phyloP scores from a whole-genome alignment of 129 eudicot species.

The Flaveria bidentis region DNA sequence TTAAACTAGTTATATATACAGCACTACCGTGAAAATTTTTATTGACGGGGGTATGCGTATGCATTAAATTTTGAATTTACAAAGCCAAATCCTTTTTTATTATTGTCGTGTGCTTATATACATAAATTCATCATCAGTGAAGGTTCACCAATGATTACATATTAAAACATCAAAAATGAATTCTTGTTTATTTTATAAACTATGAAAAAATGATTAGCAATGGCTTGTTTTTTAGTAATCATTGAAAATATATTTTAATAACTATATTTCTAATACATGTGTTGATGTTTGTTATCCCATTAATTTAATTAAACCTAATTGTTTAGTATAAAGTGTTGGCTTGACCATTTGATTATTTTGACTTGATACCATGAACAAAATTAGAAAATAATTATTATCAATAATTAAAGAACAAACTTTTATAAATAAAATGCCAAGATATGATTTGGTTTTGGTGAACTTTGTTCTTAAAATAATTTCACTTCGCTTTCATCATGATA shows the following conservation, averaged over 20 bases:
- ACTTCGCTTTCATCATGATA: conserved; percentile 32
- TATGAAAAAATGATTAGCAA: neutral
- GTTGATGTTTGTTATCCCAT: neutral
- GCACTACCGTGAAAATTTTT: neutral
- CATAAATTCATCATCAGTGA: neutral
- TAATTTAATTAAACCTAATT: neutral
- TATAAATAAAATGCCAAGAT: neutral
- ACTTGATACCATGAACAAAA: conserved; percentile 19
- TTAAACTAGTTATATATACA: too few species aligned
- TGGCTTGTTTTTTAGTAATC: neutral
- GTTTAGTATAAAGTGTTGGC: conserved; percentile 16
- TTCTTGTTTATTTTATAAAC: neutral
- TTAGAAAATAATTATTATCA: neutral
- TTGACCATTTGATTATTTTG: conserved; percentile 14
- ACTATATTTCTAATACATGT: too few species aligned
- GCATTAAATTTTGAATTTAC: neutral
- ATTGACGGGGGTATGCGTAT: neutral
- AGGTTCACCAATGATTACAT: neutral
- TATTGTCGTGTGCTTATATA: neutral
- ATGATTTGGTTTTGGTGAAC: conserved; percentile 23
- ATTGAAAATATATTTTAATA: too few species aligned
- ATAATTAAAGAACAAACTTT: conserved; percentile 12
- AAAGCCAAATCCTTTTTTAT: neutral
- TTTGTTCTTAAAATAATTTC: conserved; percentile 18
- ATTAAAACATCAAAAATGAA: neutral